Conservation (phyloP, 108 stramenopile species). For the Discostella pseudostelligera region DNA sequence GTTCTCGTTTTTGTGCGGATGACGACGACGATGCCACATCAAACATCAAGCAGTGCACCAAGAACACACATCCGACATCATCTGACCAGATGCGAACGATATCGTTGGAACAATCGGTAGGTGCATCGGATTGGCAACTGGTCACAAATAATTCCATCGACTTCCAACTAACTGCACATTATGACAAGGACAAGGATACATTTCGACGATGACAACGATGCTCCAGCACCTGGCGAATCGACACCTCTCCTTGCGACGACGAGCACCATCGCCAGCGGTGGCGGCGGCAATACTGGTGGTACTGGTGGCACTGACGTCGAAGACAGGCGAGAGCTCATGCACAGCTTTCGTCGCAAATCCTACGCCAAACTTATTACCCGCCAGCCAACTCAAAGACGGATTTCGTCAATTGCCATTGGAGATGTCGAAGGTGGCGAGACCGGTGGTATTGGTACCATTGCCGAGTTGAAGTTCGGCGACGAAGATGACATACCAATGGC, state of each 20-base stretch:
- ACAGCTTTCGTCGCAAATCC: constrained; percentile 23
- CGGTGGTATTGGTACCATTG: too few relatives aligned
- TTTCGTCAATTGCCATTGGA: not conserved
- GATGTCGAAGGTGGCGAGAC: not conserved
- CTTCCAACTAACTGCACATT: not conserved
- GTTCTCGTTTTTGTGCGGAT: too few relatives aligned
- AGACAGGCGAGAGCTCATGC: constrained; percentile 6
- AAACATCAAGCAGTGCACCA: too few relatives aligned
- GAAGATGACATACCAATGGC: constrained; percentile 3
- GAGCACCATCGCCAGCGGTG: not conserved
- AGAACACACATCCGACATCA: too few relatives aligned
- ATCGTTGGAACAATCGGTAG: too few relatives aligned
- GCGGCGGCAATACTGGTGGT: too few relatives aligned
- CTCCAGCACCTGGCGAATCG: constrained; percentile 10
- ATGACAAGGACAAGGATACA: not conserved
- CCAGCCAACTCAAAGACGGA: not conserved
- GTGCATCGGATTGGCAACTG: too few relatives aligned
- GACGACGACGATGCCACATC: too few relatives aligned
- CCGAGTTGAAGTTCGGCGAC: too few relatives aligned
- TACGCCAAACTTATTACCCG: not conserved
- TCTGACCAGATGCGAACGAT: too few relatives aligned
- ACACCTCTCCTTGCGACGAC: constrained; percentile 31
- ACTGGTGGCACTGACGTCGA: constrained; percentile 3
- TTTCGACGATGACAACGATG: not conserved
- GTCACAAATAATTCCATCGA: not conserved